Base-by-base conservation (phyloP, 2,329 filamentous ascomycete genomes). In the Alternaria sp. region DNA sequence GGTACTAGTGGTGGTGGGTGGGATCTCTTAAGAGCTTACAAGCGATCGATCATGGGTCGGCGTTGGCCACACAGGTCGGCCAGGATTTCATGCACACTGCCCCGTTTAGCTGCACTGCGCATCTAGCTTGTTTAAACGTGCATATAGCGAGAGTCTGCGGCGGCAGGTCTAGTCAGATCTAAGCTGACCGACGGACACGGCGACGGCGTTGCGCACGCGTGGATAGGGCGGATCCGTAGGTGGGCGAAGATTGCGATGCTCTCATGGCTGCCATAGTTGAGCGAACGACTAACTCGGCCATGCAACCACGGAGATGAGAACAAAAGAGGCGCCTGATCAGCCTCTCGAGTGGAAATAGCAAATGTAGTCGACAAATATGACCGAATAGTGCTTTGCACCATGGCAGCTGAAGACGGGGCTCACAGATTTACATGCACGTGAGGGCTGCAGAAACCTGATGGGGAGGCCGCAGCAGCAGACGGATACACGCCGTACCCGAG, bases 61-160 rank as follows among this genome's bases (percentile, higher is more conserved):
- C 60, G 72, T 40, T 75, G 73, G 73, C 73, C 73, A 77, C 69
- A 72, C 62, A 63, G 59, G 61, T 66, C 60, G 68, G 68, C 72
- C 66, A 74, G 71, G 68, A 69, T 70, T 67, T 71, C 67, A 73
- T 77, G 73, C 72, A 77, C 72, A 72, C 72, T 76, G 74, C 73
- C 72, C 72, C 72, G 67, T 75, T 73, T 70, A 57, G 71, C 65
- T 71, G 70, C 71, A 70, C 71, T 73, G 72, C 71, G 70, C 71
- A 76, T 67, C 64, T 72, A 74, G 70, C 71, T 71, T 72, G 71
- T 66, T 69, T 66, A 68, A 71, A 71, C 68, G 63, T 75, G 73
- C 73, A 76, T 76, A 74, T 69, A 67, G 72, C 73, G 61, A 75
- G 57, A 70, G 67, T 58, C 63, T 66, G 66, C 68, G 74, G 62